A percentile compares a stretch with the other conserved stretches of the same genome.
Conservation (phyloP, 2,329 filamentous ascomycete species). For the Colletotrichum sp. region DNA sequence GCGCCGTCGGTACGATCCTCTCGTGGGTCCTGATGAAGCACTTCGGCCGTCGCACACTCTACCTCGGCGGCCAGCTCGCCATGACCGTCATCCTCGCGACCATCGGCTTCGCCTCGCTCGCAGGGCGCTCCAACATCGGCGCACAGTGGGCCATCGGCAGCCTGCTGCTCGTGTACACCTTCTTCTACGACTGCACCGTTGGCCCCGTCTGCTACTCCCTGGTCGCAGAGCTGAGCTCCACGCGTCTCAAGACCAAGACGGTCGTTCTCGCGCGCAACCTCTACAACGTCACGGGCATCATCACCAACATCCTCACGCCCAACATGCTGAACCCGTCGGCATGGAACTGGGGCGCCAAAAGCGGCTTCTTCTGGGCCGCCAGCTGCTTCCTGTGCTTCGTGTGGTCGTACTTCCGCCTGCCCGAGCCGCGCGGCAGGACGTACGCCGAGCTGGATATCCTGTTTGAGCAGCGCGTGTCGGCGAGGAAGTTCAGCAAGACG, state of each 20-base stretch:
- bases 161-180: constrained; percentile 47
- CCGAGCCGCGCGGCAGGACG: constrained; percentile 59
- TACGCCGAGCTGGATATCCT: constrained; percentile 61
- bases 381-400: constrained; percentile 48
- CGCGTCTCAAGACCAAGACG: constrained; percentile 50
- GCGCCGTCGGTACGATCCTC: constrained; percentile 46
- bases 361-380: constrained; percentile 49
- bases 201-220: constrained; percentile 51
- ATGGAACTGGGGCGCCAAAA: constrained; percentile 53
- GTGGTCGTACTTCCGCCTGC: constrained; percentile 58
- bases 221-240: constrained; percentile 48
- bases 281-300: constrained; percentile 55
- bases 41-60: constrained; percentile 50
- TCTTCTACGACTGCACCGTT: constrained; percentile 50
- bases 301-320: constrained; percentile 50
- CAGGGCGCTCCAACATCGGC: constrained; percentile 46
- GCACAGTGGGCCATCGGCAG: constrained; percentile 54
- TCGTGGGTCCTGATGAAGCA: constrained; percentile 50
- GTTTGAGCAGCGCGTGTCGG: constrained; percentile 50
- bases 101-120: constrained; percentile 48
- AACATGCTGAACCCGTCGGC: constrained; percentile 51
- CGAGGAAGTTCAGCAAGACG: constrained; percentile 41
- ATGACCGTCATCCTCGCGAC: constrained; percentile 43
- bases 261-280: constrained; percentile 47
- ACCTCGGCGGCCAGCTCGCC: constrained; percentile 44